phyloP scores from a whole-genome alignment of 805 yeast genomes.

The Candida palmyrensis region DNA sequence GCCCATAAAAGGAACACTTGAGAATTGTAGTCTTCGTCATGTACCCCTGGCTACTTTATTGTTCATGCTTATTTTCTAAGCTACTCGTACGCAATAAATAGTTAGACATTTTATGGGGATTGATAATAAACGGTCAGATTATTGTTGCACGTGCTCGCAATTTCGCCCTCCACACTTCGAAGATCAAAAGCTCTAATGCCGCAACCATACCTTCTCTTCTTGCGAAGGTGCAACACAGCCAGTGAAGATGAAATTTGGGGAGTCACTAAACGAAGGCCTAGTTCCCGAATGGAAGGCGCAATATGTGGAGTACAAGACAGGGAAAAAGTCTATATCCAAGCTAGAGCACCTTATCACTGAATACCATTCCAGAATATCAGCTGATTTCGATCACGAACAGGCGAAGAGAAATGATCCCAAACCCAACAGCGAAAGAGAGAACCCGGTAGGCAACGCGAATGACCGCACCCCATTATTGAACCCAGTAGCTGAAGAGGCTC shows the following conservation, averaged over 20 bases:
- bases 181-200: no score
- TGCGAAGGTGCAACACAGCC: neutral
- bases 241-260: constrained; percentile 66
- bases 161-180: no score
- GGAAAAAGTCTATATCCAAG: constrained; percentile 49
- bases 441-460: neutral
- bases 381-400: neutral
- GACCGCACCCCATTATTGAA: constrained; percentile 3
- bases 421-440: neutral
- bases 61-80: no score
- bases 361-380: no score
- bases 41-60: no score
- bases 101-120: no score
- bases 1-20: no score
- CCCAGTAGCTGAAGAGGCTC: constrained; percentile 1
- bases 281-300: constrained; percentile 88
- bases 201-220: neutral
- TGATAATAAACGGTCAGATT: no score
- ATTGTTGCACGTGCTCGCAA: no score
- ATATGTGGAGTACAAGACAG: constrained; percentile 66
- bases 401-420: neutral
- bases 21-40: no score
- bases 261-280: constrained; percentile 58
- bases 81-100: no score
- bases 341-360: constrained; percentile 13